phyloP scores from a whole-genome alignment of 2,329 filamentous ascomycete genomes.

The Exophiala sp. region DNA sequence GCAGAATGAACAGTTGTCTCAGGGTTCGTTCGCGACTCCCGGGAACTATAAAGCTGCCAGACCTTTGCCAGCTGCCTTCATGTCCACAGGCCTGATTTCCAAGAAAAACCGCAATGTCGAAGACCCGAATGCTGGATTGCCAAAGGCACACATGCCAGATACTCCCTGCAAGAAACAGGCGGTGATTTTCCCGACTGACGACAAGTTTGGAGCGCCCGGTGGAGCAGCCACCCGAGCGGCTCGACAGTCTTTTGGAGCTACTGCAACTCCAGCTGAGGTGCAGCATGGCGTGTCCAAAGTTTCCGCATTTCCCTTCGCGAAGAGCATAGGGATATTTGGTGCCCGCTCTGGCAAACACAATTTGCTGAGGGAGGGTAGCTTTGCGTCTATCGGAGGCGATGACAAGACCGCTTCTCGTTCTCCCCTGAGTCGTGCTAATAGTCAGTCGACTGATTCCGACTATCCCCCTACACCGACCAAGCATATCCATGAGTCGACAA shows the following conservation, averaged over 20 bases:
- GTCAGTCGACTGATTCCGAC: constrained; percentile 61
- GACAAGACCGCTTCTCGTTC: constrained; percentile 58
- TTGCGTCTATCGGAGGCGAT: constrained; percentile 74
- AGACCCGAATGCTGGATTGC: constrained; percentile 50
- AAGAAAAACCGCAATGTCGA: constrained; percentile 86
- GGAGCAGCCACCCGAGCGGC: constrained; percentile 58
- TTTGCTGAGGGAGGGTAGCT: constrained; percentile 58
- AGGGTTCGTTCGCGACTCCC: constrained; percentile 63
- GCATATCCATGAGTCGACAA: constrained; percentile 31
- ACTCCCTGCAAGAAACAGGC: constrained; percentile 89
- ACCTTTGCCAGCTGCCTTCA: constrained; percentile 76
- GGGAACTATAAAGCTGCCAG: constrained; percentile 69
- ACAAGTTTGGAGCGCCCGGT: constrained; percentile 51
- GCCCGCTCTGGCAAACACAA: constrained; percentile 46
- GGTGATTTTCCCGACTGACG: constrained; percentile 61
- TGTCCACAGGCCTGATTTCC: constrained; percentile 88
- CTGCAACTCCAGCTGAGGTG: constrained; percentile 74
- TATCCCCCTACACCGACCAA: constrained; percentile 94
- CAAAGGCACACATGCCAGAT: constrained; percentile 72
- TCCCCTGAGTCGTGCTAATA: constrained; percentile 50
- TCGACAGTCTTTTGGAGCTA: constrained; percentile 67
- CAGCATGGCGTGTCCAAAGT: constrained; percentile 54
- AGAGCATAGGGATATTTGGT: constrained; percentile 58
- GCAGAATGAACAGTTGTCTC: constrained; percentile 32
- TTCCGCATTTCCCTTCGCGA: constrained; percentile 62